Evolutionary conservation across 2,329 filamentous ascomycete species (phyloP).

Genomic region (Remersonia thermophila): DNA sequence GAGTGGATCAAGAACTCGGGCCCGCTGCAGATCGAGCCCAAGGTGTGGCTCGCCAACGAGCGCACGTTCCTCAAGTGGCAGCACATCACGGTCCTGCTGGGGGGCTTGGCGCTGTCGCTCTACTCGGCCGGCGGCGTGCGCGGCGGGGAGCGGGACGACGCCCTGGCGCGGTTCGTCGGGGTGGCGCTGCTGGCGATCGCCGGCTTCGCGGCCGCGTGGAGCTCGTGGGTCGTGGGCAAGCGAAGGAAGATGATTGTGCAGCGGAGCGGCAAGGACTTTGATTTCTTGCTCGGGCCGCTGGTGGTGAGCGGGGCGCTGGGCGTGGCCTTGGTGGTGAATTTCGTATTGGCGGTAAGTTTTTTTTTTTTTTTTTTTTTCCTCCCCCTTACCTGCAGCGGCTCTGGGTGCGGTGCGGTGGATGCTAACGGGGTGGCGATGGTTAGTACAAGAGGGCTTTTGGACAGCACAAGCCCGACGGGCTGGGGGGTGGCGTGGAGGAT

Average conservation of each 20-base stretch:
- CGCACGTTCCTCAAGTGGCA: constrained; percentile 98
- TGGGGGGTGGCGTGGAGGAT: too few relatives aligned
- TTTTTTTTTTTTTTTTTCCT: not conserved
- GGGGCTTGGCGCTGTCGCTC: constrained; percentile 67
- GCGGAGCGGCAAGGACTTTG: constrained; percentile 84
- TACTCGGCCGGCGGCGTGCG: constrained; percentile 56
- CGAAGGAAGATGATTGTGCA: constrained; percentile 69
- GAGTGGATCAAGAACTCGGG: constrained; percentile 92
- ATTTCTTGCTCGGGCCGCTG: constrained; percentile 74
- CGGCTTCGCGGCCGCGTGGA: constrained; percentile 75
- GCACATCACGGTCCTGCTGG: constrained; percentile 81
- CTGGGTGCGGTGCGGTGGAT: too few relatives aligned
- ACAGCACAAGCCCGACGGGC: too few relatives aligned
- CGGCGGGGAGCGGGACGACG: constrained; percentile 50
- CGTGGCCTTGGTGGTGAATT: constrained; percentile 71
- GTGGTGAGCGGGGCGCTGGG: constrained; percentile 71
- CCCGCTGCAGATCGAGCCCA: constrained; percentile 84
- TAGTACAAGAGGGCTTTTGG: too few relatives aligned
- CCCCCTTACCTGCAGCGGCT: too few relatives aligned
- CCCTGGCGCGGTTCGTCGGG: constrained; percentile 67
- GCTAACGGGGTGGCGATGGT: too few relatives aligned
- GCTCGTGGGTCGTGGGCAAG: constrained; percentile 68
- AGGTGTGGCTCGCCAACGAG: constrained; percentile 98
- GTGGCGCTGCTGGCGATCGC: constrained; percentile 73
- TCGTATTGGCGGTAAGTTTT: constrained; percentile 63